These are phyloP conservation scores for Inosperma sp. DNA, from an alignment of 768 basidiomycete genomes.

Conservation along the genomic window DNA sequence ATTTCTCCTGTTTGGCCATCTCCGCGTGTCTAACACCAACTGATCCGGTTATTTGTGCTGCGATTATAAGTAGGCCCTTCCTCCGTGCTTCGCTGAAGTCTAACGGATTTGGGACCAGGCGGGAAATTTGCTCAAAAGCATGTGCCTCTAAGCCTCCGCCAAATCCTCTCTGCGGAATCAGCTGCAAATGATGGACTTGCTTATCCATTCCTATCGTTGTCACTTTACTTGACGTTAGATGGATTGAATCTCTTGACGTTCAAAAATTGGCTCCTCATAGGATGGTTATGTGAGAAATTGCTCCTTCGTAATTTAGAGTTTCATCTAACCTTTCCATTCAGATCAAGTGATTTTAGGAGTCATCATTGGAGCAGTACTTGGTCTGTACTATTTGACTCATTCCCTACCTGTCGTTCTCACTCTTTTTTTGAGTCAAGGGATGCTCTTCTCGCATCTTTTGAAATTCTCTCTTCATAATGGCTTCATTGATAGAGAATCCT, in stretches of 20 bases:
- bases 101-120: slow-evolving; percentile 46
- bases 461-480: slow-evolving; percentile 34
- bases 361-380: slow-evolving; percentile 54
- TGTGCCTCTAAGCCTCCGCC: slow-evolving; percentile 72
- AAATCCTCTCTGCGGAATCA: slow-evolving; percentile 81
- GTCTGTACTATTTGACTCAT: slow-evolving; percentile 28
- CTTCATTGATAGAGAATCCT: slow-evolving; percentile 56
- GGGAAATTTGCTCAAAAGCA: slow-evolving; percentile 66
- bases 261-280: slow-evolving; percentile 80
- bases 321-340: slow-evolving; percentile 21
- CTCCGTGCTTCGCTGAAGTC: not conserved
- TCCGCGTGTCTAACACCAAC: slow-evolving; percentile 91
- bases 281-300: slow-evolving; percentile 72
- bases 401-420: not conserved
- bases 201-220: slow-evolving; percentile 84
- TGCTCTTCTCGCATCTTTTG: slow-evolving; percentile 70
- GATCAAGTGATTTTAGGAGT: slow-evolving; percentile 82
- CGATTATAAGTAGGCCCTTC: slow-evolving; percentile 55
- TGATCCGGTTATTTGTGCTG: slow-evolving; percentile 89
- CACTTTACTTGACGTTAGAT: slow-evolving; percentile 82
- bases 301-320: not conserved
- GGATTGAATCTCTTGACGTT: slow-evolving; percentile 57
- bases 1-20: slow-evolving; percentile 72
- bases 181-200: slow-evolving; percentile 96
- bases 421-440: slow-evolving; percentile 38